Evolutionary conservation across 257 asterid genomes (phyloP), one percentile per base, ranked within the genome.

Genomic region (Capsicum baccatum): DNA sequence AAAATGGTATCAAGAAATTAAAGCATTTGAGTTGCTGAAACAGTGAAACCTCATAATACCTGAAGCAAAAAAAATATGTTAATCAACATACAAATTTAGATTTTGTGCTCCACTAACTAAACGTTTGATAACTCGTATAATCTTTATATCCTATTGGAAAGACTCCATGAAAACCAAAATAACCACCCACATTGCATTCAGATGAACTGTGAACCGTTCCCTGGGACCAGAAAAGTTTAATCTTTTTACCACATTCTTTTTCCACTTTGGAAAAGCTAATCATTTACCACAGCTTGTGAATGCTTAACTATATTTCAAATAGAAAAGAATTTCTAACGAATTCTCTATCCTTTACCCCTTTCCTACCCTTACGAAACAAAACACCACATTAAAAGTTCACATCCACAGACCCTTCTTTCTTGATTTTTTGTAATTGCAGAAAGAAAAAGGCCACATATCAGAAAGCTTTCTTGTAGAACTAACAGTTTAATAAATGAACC

Each of bases 1-100:
- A 96, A 64, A 91, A 93, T 67, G 97, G 97, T 81, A 90, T 92
- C 42, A 93, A 21, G 12, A 50, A 74, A 19, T 50, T 39, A 74
- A 74, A 74, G 13, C 80, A 21, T 2, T 19, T 74, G 47, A 74
- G 62, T 50, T 50, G 19, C 19, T 47, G 33, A 17, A 26, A 26
- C 33, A 26, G 33, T 26, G 33, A 26, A 73, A 3, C 39, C 80
- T 2, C 56, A 70, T 15, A 39, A 0, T 68, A 15, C 54, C 33
- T 68, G 6, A 42, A 11, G 17, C n/a, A 6, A 19, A 48, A 73
- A 21, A 48, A 37, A 73, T 3, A 13, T 13, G 3, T 21, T 62
- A 74, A 13, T 44, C 62, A 74, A 50, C 81, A 50, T 48, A 19
- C 9, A 0, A 6, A 48, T 48, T 19, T 63, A 50, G 81, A 21